These are phyloP conservation scores for Papiliotrema nemorosa DNA, from an alignment of 1,284 basidiomycete species.

Conservation along the genomic window DNA sequence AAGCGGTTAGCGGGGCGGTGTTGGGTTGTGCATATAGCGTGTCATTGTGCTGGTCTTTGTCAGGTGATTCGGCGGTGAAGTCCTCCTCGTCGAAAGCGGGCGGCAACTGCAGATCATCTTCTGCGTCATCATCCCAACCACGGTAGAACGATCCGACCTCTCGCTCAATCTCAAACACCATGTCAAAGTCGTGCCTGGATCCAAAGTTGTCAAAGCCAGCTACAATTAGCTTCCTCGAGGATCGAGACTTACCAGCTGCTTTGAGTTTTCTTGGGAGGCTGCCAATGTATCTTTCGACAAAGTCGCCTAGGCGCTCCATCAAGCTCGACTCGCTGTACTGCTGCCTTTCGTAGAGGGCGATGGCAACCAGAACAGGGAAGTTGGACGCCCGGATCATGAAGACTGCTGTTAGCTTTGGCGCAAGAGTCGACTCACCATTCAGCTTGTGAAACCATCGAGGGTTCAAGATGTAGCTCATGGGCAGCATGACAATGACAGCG, in stretches of 20 bases:
- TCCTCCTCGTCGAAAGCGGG: conserved; percentile 24
- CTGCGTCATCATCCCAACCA: conserved; percentile 53
- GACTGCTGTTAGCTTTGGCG: conserved; percentile 20
- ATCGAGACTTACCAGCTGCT: conserved; percentile 67
- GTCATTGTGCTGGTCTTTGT: neutral
- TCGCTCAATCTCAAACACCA: conserved; percentile 80
- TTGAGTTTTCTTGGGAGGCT: conserved; percentile 67
- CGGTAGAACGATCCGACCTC: conserved; percentile 53
- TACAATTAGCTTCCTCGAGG: too few relatives aligned
- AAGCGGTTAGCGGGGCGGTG: neutral
- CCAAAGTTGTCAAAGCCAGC: conserved; percentile 74
- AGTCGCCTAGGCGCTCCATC: conserved; percentile 65
- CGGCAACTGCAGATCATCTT: conserved; percentile 24
- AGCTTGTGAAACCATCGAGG: conserved; percentile 57
- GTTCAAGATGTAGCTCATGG: conserved; percentile 68
- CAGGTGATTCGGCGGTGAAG: neutral
- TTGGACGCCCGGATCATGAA: conserved; percentile 63
- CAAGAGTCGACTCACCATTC: conserved; percentile 65
- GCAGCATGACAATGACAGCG: conserved; percentile 76
- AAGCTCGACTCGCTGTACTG: conserved; percentile 62
- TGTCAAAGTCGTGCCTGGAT: conserved; percentile 64
- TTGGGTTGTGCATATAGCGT: too few relatives aligned
- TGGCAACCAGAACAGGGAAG: conserved; percentile 76
- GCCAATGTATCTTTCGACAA: conserved; percentile 66
- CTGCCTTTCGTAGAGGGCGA: conserved; percentile 80